phyloP scores from a whole-genome alignment of 2,329 filamentous ascomycete species.

The Raffaelea arxii region DNA sequence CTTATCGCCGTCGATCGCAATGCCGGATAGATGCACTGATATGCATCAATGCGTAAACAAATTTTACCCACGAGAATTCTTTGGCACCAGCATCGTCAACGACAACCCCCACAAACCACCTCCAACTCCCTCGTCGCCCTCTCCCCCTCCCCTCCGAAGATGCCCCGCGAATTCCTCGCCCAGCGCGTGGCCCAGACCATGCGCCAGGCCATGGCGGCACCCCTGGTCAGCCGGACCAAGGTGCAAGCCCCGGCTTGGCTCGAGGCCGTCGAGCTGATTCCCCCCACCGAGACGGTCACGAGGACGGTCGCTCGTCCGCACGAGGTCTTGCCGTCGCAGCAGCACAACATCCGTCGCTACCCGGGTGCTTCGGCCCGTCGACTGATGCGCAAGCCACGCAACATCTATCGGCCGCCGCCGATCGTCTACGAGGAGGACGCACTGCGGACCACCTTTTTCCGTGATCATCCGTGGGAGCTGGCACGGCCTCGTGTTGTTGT shows the following conservation, averaged over 20 bases:
- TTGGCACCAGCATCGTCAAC: neutral
- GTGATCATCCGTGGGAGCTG: constrained; percentile 94
- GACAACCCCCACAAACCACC: neutral
- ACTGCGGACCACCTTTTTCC: constrained; percentile 74
- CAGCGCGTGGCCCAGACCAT: constrained; percentile 34
- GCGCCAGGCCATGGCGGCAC: constrained; percentile 23
- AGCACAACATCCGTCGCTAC: too few relatives aligned
- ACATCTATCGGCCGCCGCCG: constrained; percentile 68
- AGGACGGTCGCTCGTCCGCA: constrained; percentile 43
- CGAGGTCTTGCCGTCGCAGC: too few relatives aligned
- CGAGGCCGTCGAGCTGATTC: constrained; percentile 39
- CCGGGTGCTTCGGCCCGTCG: too few relatives aligned
- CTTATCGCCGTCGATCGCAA: constrained; percentile 1
- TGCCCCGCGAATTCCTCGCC: constrained; percentile 26
- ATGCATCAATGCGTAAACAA: neutral
- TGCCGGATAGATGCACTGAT: neutral
- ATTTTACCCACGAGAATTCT: too few relatives aligned
- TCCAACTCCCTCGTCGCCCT: too few relatives aligned
- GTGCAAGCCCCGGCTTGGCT: constrained; percentile 37
- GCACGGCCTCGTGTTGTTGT: constrained; percentile 78
- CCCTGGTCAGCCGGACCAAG: constrained; percentile 17
- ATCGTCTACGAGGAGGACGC: constrained; percentile 77
- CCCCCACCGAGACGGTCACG: constrained; percentile 48
- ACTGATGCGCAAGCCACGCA: constrained; percentile 57
- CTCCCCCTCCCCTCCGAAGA: constrained; percentile 12